These are phyloP conservation scores for Amanita molliuscula DNA, from an alignment of 768 basidiomycete genomes.

Conservation along the genomic window DNA sequence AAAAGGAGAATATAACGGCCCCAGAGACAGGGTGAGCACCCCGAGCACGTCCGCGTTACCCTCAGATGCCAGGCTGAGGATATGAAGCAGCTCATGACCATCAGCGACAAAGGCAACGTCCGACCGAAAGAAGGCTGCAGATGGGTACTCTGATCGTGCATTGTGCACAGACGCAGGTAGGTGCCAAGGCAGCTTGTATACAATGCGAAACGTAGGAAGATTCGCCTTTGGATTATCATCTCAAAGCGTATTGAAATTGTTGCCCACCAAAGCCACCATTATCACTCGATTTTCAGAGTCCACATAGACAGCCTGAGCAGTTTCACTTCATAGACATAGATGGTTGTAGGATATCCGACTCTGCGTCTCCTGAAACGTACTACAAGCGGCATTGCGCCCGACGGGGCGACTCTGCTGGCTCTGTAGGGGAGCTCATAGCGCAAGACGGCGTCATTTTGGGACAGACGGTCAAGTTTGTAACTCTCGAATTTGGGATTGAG, in stretches of 20 bases:
- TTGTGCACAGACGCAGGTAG: slow-evolving; percentile 30
- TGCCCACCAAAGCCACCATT: slow-evolving; percentile 51
- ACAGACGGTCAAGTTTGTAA: slow-evolving; percentile 59
- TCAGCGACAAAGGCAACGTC: slow-evolving; percentile 50
- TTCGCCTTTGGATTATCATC: slow-evolving; percentile 15
- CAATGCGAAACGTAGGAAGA: slow-evolving; percentile 39
- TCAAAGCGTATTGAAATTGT: background rate
- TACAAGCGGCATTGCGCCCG: slow-evolving; percentile 49
- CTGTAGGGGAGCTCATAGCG: slow-evolving; percentile 42
- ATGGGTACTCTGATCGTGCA: slow-evolving; percentile 65
- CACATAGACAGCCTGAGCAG: slow-evolving; percentile 50
- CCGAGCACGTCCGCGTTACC: slow-evolving; percentile 38
- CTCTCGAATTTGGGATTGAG: slow-evolving; percentile 81
- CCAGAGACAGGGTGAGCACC: slow-evolving; percentile 35
- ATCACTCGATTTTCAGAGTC: slow-evolving; percentile 56
- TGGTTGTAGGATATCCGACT: slow-evolving; percentile 83
- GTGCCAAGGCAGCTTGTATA: slow-evolving; percentile 53
- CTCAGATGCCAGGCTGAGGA: slow-evolving; percentile 33
- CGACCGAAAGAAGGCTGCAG: slow-evolving; percentile 44
- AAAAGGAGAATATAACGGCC: slow-evolving; percentile 32
- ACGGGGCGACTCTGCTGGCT: slow-evolving; percentile 51
- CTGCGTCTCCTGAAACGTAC: slow-evolving; percentile 76
- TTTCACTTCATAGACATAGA: slow-evolving; percentile 38
- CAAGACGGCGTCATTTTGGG: slow-evolving; percentile 43
- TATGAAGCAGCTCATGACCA: slow-evolving; percentile 59